Evolutionary conservation across 2,329 filamentous ascomycete genomes (phyloP), one percentile per base, ranked within the genome.

Genomic region (Trichoderma koningii): DNA sequence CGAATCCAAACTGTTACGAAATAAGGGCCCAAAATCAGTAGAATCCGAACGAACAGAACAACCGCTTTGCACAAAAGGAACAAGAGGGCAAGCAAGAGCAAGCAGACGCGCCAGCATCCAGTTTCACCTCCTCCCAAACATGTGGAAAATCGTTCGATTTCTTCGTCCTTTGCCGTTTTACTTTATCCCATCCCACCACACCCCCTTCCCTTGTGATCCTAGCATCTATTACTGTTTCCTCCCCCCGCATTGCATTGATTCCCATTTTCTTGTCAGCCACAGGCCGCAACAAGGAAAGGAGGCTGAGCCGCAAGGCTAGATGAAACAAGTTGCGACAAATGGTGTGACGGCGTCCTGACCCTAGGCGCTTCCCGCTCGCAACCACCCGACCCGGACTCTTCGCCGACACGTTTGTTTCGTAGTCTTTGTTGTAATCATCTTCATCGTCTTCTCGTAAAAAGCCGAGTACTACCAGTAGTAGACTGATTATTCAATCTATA

Each of bases 61-160:
- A 14, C 34, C 34, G 12, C 34, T 14, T 38, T 23, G 21, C 21
- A 38, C 34, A 38, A 5, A 38, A 38, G 12, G 12, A 14, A 38
- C 10, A 38, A 14, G 34, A 38, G 2, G 30, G 10, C 9, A n/a
- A 23, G 19, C 15, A 23, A 3, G 23, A 30, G 48, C 23, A 51
- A 34, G 28, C 12, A 6, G 17, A 15, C 41, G 21, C 42, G 17
- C 52, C 34, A 38, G 34, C 34, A 38, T 38, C n/a, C 7, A 21
- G 62, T 64, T 64, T 64, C 62, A 64, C 47, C 26, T 34, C 55
- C 53, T 41, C 38, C 17, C 19, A 52, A 55, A 56, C 51, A 56
- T 42, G 66, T 65, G 66, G 67, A 51, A 55, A 63, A 61, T 68
- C 66, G 59, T 67, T 67, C 68, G 67, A 69, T 68, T 67, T 61